These are phyloP conservation scores for Pistacia vera DNA, from an alignment of 345 rosid genomes.

Conservation along the genomic window DNA sequence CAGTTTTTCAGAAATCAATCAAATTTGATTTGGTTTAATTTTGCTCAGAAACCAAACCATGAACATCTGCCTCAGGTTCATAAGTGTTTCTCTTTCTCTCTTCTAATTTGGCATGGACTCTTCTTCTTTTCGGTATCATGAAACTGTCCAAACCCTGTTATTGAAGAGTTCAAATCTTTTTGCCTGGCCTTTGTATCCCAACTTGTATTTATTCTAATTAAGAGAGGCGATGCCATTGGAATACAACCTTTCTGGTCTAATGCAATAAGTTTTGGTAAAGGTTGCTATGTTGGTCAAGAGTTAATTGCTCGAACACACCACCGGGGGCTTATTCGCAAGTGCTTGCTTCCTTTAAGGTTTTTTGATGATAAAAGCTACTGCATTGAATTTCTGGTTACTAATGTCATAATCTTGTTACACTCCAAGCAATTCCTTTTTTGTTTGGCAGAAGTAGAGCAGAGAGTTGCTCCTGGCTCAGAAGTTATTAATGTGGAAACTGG, in stretches of 20 bases:
- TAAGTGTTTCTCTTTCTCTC: too few relatives aligned
- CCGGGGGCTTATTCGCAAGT: constrained; percentile 83
- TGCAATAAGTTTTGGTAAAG: constrained; percentile 93
- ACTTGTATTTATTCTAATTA: constrained; percentile 20
- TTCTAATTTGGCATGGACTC: too few relatives aligned
- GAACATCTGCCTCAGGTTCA: not conserved
- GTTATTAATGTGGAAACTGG: constrained; percentile 55
- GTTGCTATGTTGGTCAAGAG: constrained; percentile 97
- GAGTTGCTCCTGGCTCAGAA: constrained; percentile 66
- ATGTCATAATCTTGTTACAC: not conserved
- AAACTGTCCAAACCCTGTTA: not conserved
- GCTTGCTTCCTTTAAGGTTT: constrained; percentile 74
- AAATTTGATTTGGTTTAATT: not conserved
- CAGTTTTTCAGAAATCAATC: not conserved
- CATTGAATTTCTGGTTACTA: not conserved
- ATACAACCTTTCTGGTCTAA: constrained; percentile 80
- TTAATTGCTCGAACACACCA: constrained; percentile 93
- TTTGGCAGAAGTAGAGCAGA: constrained; percentile 52
- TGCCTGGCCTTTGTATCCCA: not conserved
- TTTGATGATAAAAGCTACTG: constrained; percentile 27
- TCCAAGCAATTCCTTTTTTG: not conserved
- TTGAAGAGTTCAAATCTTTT: not conserved
- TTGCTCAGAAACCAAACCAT: not conserved
- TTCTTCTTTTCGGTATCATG: not conserved
- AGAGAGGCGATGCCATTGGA: constrained; percentile 96